Evolutionary conservation across 352 stramenopile species (phyloP).

Genomic region (Phytophthora cactorum): DNA sequence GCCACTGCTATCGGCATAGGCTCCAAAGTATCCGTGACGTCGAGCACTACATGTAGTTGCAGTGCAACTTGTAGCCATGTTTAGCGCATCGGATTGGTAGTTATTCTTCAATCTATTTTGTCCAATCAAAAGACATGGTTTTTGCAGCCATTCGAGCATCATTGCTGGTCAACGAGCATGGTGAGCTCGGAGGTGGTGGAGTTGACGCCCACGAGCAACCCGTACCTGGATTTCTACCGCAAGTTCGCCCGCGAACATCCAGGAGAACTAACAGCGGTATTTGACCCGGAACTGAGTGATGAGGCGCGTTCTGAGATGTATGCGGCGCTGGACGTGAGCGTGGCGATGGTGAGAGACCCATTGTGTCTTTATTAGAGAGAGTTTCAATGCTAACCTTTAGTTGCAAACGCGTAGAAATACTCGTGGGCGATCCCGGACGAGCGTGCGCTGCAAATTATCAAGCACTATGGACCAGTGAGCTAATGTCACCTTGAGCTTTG

Average conservation of each 20-base stretch:
- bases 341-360: conserved; percentile 70
- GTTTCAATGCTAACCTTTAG: conserved; percentile 12
- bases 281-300: conserved; percentile 74
- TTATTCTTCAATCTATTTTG: conserved; percentile 28
- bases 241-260: conserved; percentile 63
- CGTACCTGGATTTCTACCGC: conserved; percentile 84
- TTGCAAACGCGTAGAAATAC: conserved; percentile 72
- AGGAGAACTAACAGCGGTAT: conserved; percentile 72
- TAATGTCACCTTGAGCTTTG: not conserved
- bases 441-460: conserved; percentile 89
- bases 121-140: conserved; percentile 15
- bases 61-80: conserved; percentile 28
- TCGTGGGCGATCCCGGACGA: conserved; percentile 93
- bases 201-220: conserved; percentile 73
- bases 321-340: conserved; percentile 72
- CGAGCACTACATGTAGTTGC: not conserved
- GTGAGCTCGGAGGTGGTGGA: conserved; percentile 37
- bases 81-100: conserved; percentile 14
- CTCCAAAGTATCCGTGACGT: conserved; percentile 3
- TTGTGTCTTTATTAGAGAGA: not conserved
- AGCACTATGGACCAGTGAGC: conserved; percentile 86
- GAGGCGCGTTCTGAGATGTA: conserved; percentile 74
- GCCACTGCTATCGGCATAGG: conserved; percentile 50
- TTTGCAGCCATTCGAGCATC: conserved; percentile 23
- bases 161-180: conserved; percentile 17